phyloP scores from a whole-genome alignment of 768 basidiomycete genomes.

The Tulasnella sp. region DNA sequence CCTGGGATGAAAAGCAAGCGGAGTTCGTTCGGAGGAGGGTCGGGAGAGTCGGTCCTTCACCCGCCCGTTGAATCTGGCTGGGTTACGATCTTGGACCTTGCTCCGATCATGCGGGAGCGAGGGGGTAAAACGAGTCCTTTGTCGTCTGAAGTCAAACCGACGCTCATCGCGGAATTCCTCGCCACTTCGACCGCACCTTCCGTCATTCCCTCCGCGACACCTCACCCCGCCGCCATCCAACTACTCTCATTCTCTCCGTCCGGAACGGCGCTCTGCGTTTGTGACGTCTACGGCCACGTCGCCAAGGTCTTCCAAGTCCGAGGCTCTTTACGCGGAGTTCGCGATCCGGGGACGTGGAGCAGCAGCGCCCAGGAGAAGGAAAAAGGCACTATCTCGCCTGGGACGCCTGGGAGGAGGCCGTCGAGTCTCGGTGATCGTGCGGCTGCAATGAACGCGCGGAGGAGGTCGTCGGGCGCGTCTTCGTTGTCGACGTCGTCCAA shows the following conservation, averaged over 20 bases:
- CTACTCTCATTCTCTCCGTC: slow-evolving; percentile 11
- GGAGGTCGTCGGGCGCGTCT: slow-evolving; percentile 8
- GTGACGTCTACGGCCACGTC: slow-evolving; percentile 5
- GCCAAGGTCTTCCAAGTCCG: slow-evolving; percentile 14
- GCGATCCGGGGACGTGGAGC: neutral
- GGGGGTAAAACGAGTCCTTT: neutral
- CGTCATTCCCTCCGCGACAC: neutral
- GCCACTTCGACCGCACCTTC: neutral
- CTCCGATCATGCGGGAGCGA: slow-evolving; percentile 21
- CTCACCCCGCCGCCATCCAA: neutral
- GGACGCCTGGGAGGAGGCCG: neutral
- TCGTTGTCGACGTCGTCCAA: neutral
- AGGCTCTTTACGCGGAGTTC: neutral
- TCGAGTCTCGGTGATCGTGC: neutral
- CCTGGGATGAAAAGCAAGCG: neutral
- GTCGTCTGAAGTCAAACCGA: neutral
- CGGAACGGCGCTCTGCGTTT: slow-evolving; percentile 11
- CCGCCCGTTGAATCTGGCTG: slow-evolving; percentile 8
- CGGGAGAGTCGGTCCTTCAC: slow-evolving; percentile 5
- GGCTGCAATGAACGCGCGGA: neutral
- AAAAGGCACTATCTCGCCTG: neutral
- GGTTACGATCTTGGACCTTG: slow-evolving; percentile 48
- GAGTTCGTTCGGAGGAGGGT: neutral
- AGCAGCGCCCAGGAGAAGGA: neutral
- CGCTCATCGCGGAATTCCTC: slow-evolving; percentile 13